Conservation (phyloP, 768 basidiomycete genomes). For the Kwoniella botswanensis region DNA sequence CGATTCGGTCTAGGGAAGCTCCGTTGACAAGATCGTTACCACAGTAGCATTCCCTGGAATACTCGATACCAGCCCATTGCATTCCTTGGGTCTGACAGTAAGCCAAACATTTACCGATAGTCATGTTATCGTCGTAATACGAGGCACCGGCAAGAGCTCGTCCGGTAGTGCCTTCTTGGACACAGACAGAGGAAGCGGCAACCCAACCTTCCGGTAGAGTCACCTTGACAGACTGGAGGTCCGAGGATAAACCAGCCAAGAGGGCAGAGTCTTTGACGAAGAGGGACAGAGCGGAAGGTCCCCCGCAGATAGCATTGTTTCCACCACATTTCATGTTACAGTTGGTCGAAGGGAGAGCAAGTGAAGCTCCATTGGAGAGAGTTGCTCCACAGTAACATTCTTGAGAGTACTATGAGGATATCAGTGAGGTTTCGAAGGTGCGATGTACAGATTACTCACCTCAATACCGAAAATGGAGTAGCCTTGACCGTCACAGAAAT, state of each 20-base stretch:
- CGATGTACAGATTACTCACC: conserved; percentile 32
- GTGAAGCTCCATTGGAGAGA: conserved; percentile 35
- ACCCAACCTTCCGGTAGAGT: conserved; percentile 28
- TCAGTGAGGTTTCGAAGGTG: conserved; percentile 29
- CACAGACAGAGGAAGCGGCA: conserved; percentile 28
- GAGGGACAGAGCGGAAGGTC: conserved; percentile 30
- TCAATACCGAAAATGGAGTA: conserved; percentile 39
- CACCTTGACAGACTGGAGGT: conserved; percentile 22
- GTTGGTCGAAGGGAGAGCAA: conserved; percentile 11
- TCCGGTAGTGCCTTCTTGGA: conserved; percentile 37
- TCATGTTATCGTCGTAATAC: conserved; percentile 36
- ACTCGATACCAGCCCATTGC: conserved; percentile 40
- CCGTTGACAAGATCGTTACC: conserved; percentile 37
- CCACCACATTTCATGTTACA: conserved; percentile 35
- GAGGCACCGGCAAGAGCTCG: conserved; percentile 48
- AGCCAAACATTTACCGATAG: conserved; percentile 35
- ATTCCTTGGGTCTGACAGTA: conserved; percentile 40
- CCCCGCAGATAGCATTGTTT: conserved; percentile 32
- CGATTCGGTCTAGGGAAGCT: conserved; percentile 29
- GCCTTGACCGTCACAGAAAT: conserved; percentile 34
- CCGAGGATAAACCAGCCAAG: conserved; percentile 16
- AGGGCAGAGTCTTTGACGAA: conserved; percentile 26
- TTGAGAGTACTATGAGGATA: conserved; percentile 22
- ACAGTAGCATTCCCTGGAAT: conserved; percentile 42
- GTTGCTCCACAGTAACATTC: conserved; percentile 42